Base-by-base conservation (phyloP, 495 filamentous ascomycete species). In the Darksidea phi region DNA sequence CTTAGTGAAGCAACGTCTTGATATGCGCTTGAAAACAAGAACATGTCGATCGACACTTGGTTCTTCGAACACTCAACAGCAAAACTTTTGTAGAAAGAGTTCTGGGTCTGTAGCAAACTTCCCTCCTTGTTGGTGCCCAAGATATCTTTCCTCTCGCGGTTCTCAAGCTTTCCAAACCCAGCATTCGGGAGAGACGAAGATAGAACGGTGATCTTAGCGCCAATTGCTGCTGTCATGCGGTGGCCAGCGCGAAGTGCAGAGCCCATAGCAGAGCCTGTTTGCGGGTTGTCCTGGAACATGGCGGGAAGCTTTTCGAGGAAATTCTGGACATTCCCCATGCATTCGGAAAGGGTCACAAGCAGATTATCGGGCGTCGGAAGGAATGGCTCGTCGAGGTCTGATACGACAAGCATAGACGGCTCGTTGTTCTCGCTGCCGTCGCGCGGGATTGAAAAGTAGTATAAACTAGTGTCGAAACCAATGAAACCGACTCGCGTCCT, bases 41-140 rank as follows among this genome's bases (percentile, higher is more conserved):
- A 98, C 94, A 98, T 98, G 74, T 98, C 94, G 68, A 97, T 89
- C 0, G 93, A 97, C 8, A 98, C 93, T 72, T 98, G 94, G 60
- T 92, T 92, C 76, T 98, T 98, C 45, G 93, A 97, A 73, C 94
- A 98, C 71, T 98, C 94, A 6, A 98, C 95, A 1, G 94, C 94
- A 72, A 98, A 98, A 70, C 90, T 95, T 79, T 98, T 98, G 82
- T 98, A 98, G 74, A 98, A 98, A 63, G 88, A 88, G 76, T 88
- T 95, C 12, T 82, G 89, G 0, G 95, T 97, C 71, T 97, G 93
- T 48, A 98, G 78, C 28, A 98, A 80, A 54, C 78, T 78, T 66
- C 82, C 89, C 70, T 98, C 94, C 74, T 96, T 96, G 71, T 84
- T 90, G 2, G 94, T 98, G 58, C 94, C 94, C 5, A 98, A 82